A percentile compares a stretch with the other conserved stretches of the same genome.
phyloP scores from a whole-genome alignment of 208 protist species.

The Acanthamoeba lenticulata region DNA sequence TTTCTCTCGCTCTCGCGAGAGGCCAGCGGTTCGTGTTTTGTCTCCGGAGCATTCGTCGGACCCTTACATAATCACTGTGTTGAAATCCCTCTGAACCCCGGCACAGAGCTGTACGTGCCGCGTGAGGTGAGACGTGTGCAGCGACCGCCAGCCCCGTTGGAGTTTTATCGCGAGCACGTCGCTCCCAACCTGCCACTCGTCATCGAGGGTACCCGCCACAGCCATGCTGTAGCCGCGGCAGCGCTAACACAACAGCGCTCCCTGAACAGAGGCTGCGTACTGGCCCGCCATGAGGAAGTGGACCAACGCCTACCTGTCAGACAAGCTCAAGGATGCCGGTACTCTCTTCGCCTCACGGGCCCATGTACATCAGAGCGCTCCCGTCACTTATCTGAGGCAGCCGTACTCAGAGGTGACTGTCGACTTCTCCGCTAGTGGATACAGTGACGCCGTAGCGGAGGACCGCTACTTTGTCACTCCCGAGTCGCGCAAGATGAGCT shows the following conservation, averaged over 20 bases:
- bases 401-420: conserved; percentile 43
- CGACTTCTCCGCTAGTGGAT: conserved; percentile 69
- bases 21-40: neutral
- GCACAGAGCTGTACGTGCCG: conserved; percentile 49
- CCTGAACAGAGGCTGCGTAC: conserved; percentile 61
- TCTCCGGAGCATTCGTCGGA: no score
- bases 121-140: neutral
- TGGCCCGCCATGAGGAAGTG: conserved; percentile 73
- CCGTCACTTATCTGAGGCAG: no score
- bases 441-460: conserved; percentile 72
- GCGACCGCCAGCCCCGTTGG: conserved; percentile 66
- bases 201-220: conserved; percentile 69
- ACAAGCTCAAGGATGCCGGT: conserved; percentile 62
- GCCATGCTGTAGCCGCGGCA: no score
- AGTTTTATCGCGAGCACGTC: conserved; percentile 79
- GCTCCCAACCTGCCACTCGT: conserved; percentile 76
- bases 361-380: no score
- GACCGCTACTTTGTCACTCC: conserved; percentile 75
- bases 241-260: no score
- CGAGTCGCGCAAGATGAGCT: conserved; percentile 68
- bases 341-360: no score
- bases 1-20: conserved; percentile 17
- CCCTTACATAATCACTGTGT: neutral
- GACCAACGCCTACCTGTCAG: conserved; percentile 72
- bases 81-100: no score